These are phyloP conservation scores for Dryas octopetala DNA, from an alignment of 306 rosid genomes.

Conservation along the genomic window DNA sequence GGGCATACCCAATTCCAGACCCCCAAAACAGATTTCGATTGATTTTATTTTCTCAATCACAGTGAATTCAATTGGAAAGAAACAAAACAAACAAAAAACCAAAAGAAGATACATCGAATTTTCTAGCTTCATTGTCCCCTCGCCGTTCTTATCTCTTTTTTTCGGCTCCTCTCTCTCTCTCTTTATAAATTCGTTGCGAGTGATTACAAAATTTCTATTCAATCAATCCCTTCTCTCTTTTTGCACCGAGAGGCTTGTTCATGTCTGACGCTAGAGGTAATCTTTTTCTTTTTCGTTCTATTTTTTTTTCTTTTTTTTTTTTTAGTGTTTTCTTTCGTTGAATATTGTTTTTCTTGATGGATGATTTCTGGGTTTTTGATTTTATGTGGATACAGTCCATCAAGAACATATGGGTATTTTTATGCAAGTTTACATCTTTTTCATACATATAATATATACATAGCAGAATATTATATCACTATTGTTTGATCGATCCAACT, in stretches of 20 bases:
- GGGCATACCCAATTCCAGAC: neutral
- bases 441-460: neutral
- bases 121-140: conserved; percentile 6
- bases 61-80: neutral
- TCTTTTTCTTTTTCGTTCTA: neutral
- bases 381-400: neutral
- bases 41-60: neutral
- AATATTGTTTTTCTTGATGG: conserved; percentile 15
- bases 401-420: neutral
- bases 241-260: neutral
- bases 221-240: neutral
- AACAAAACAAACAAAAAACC: neutral
- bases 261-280: neutral
- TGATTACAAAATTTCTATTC: neutral
- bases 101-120: conserved; percentile 7
- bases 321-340: conserved; percentile 1
- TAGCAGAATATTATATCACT: neutral
- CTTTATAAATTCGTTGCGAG: neutral
- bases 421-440: conserved; percentile 1
- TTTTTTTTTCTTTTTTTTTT: neutral
- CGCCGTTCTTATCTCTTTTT: neutral
- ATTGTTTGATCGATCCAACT: conserved; percentile 4
- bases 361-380: conserved; percentile 3
- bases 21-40: neutral
- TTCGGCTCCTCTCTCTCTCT: neutral